Evolutionary conservation across 2,329 filamentous ascomycete genomes (phyloP).

Genomic region (Stachybotrys echinatus): DNA sequence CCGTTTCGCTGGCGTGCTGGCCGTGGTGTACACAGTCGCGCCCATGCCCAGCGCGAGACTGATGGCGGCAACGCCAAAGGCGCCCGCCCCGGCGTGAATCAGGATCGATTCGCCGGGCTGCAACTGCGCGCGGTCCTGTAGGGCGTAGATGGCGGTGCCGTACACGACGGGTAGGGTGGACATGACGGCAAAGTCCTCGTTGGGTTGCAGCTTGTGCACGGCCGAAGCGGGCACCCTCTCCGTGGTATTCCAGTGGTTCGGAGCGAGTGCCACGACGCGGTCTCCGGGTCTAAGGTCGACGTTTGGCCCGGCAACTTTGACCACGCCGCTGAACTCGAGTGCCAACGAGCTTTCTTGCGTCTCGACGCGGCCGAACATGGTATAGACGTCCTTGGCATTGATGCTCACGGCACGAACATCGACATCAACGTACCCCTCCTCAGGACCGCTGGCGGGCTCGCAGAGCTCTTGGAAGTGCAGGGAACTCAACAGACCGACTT

Average conservation of each 20-base stretch:
- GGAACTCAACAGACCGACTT: conserved; percentile 8
- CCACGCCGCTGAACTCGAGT: conserved; percentile 14
- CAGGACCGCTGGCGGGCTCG: conserved; percentile 1
- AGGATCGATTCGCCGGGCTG: conserved; percentile 21
- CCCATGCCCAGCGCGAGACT: conserved; percentile 19
- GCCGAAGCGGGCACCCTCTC: background rate
- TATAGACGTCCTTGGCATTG: conserved; percentile 19
- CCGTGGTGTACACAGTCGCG: conserved; percentile 12
- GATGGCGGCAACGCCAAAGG: conserved; percentile 28
- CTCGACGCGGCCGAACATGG: conserved; percentile 17
- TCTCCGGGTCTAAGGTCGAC: conserved; percentile 14
- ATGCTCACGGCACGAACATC: conserved; percentile 7
- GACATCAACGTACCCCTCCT: conserved; percentile 2
- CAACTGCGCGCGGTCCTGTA: conserved; percentile 20
- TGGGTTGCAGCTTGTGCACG: background rate
- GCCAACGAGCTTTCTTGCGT: conserved; percentile 10
- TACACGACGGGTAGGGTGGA: conserved; percentile 11
- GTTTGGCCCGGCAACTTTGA: background rate
- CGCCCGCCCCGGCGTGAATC: conserved; percentile 28
- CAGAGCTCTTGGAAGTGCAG: conserved; percentile 12
- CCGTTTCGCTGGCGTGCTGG: background rate
- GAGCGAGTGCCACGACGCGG: conserved; percentile 17
- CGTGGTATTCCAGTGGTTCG: conserved; percentile 14
- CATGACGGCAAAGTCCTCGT: conserved; percentile 12
- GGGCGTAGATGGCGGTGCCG: conserved; percentile 22